Base-by-base conservation (phyloP, 1,139 yeast species). In the Chernovozyma aurita region DNA sequence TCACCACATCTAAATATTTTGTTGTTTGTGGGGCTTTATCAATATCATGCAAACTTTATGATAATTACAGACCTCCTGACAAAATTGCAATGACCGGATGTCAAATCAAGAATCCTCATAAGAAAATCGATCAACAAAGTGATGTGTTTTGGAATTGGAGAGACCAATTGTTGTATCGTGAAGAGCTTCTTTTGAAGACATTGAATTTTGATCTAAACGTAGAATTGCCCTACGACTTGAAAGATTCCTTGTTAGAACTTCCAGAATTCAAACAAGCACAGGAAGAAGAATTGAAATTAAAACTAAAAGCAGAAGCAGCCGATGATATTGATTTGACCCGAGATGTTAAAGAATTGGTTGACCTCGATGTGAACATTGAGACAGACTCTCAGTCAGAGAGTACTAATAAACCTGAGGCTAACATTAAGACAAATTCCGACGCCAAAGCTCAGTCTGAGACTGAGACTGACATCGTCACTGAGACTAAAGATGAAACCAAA, bases 1-100 rank as follows among this genome's bases (percentile, higher is more conserved):
- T 70, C 33, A 63, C 73, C 15, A 57, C 65, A 9, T 69, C 74
- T 34, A 69, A 69, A 42, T 69, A 70, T 51, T 70, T 54, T 42
- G 73, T 69, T 24, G 74, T 73, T 2, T 59, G 66, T 43, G 74
- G 73, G 3, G 75, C 75, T 2, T 43, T 69, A 14, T 63, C 72
- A 30, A 66, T 70, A 15, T 58, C 71, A 14, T 61, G 72, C 43
- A 70, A 70, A 48, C 53, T 70, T 26, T 56, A 69, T 43, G 76
- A 70, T 38, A 65, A 61, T 13, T 69, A 67, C 42, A 44, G 75
- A 28, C 65, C 59, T 18, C 73, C 73, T 2, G 74, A 67, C 41
- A 66, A 62, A 42, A 64, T 70, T 5, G 74, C 75, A 4, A 47
- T 68, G 42, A 48, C 55, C 4, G 70, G 66, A 1, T 63, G 73